A percentile compares a stretch with the other conserved stretches of the same genome.
phyloP scores from a whole-genome alignment of 169 alveolate genomes.

The Plasmodium knowlesi region DNA sequence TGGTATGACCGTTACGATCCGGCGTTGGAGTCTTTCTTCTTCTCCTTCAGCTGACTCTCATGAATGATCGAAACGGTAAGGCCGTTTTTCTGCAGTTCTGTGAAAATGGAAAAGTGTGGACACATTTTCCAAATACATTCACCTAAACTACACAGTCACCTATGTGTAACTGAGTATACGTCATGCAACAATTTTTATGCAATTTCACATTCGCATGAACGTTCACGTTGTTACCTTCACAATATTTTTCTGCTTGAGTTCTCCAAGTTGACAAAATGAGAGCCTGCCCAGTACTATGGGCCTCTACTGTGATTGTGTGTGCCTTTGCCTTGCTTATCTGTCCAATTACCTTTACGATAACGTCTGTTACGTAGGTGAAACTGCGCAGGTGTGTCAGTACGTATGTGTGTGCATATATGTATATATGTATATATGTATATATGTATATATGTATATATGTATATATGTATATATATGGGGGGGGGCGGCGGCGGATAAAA shows the following conservation, averaged over 20 bases:
- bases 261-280: slow-evolving; percentile 85
- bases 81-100: slow-evolving; percentile 69
- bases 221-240: slow-evolving; percentile 61
- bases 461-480: not conserved
- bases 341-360: slow-evolving; percentile 82
- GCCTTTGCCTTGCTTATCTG: slow-evolving; percentile 85
- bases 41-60: slow-evolving; percentile 68
- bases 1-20: not conserved
- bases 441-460: not conserved
- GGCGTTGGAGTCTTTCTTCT: not conserved
- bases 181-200: not conserved
- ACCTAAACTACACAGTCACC: not conserved
- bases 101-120: not conserved
- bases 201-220: not conserved
- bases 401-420: too few relatives aligned
- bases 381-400: slow-evolving; percentile 68
- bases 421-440: not conserved
- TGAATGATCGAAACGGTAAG: slow-evolving; percentile 74
- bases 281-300: slow-evolving; percentile 88
- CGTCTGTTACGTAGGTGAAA: slow-evolving; percentile 85
- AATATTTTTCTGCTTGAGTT: slow-evolving; percentile 82
- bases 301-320: slow-evolving; percentile 87
- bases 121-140: not conserved
- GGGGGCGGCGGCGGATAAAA: not conserved
- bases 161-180: not conserved